A percentile compares a stretch with the other conserved stretches of the same genome.
Conservation (phyloP, 2,329 filamentous ascomycete genomes). For the Metarhizium anisopliae region DNA sequence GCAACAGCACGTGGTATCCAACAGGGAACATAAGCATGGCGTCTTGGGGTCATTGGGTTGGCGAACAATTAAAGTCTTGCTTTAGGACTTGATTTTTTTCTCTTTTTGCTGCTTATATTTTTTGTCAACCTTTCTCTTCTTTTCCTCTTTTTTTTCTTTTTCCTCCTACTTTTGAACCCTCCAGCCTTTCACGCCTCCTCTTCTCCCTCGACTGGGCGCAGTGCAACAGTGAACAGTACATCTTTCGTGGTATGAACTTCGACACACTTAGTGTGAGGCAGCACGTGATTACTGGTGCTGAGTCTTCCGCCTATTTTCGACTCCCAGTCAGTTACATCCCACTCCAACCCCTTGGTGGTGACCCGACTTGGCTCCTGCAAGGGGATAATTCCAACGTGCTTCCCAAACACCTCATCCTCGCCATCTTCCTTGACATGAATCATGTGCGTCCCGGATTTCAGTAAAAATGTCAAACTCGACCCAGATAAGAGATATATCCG, state of each 20-base stretch:
- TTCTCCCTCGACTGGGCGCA: constrained; percentile 31
- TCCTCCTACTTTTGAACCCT: background rate
- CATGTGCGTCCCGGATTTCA: constrained; percentile 58
- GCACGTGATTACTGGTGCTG: constrained; percentile 74
- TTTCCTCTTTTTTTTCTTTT: background rate
- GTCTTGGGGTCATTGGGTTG: constrained; percentile 10
- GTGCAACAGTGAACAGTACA: constrained; percentile 67
- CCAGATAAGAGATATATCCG: constrained; percentile 73
- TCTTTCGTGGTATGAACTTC: constrained; percentile 53
- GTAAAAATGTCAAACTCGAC: constrained; percentile 71
- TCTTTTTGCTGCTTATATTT: background rate
- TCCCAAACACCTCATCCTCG: constrained; percentile 51
- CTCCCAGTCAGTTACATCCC: constrained; percentile 79
- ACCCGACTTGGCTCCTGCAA: constrained; percentile 72
- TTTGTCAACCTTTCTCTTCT: background rate
- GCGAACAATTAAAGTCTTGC: background rate
- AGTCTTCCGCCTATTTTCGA: constrained; percentile 66
- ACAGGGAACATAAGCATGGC: constrained; percentile 7
- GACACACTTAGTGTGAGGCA: constrained; percentile 48
- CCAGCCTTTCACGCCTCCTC: constrained; percentile 18
- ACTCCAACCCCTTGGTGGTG: constrained; percentile 72
- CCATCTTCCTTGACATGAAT: constrained; percentile 53
- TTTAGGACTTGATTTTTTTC: background rate
- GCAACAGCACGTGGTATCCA: constrained; percentile 1
- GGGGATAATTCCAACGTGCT: constrained; percentile 80